These are phyloP conservation scores for Yamadazyma akitaensis DNA, from an alignment of 805 yeast genomes.

Conservation along the genomic window DNA sequence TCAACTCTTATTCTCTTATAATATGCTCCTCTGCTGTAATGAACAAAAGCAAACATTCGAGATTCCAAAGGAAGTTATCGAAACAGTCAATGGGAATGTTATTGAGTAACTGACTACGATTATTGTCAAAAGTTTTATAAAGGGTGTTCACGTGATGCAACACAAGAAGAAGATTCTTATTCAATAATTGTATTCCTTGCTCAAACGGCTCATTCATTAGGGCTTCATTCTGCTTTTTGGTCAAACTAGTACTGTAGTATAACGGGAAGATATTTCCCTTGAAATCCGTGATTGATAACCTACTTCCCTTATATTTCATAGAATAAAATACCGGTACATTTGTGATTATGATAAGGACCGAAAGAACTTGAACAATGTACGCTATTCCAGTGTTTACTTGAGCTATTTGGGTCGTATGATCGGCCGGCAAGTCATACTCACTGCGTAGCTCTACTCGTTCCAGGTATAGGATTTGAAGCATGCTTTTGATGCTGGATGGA, in stretches of 20 bases:
- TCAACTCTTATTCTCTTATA: neutral
- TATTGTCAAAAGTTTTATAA: conserved; percentile 4
- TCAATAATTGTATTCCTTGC: conserved; percentile 29
- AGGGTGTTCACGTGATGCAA: conserved; percentile 19
- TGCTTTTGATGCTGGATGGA: conserved; percentile 29
- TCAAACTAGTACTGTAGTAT: conserved; percentile 20
- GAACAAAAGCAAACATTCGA: conserved; percentile 34
- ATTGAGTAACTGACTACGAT: conserved; percentile 5
- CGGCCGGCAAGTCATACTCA: conserved; percentile 9
- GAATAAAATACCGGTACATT: conserved; percentile 25
- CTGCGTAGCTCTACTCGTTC: conserved; percentile 10
- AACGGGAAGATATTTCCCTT: conserved; percentile 24
- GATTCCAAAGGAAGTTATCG: conserved; percentile 41
- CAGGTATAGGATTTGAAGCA: conserved; percentile 27
- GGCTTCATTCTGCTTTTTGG: conserved; percentile 19
- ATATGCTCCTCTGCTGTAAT: conserved; percentile 22
- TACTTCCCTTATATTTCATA: conserved; percentile 22
- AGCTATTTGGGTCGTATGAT: conserved; percentile 14
- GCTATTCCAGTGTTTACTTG: conserved; percentile 32
- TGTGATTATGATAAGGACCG: conserved; percentile 23
- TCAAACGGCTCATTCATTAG: conserved; percentile 29
- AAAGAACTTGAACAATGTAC: conserved; percentile 28
- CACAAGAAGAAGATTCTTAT: conserved; percentile 27
- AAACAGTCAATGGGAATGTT: conserved; percentile 35
- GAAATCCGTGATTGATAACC: conserved; percentile 23